Base-by-base conservation (phyloP, 2,329 filamentous ascomycete genomes). In the Apiospora marii region DNA sequence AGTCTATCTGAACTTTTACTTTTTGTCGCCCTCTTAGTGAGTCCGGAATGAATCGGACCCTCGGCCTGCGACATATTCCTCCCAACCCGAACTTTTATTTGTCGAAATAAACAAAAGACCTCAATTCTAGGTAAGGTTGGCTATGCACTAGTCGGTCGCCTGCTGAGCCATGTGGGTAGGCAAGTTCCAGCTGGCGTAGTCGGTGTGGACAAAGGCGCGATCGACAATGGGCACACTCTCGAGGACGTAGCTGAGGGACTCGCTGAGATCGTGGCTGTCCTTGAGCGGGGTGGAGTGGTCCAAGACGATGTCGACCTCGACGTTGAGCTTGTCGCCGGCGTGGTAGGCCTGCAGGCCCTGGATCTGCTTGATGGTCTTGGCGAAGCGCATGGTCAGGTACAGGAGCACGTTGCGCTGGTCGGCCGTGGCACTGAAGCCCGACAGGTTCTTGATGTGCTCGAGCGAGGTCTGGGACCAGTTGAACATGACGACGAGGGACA, bases 371-470 rank as follows among this genome's bases (percentile, higher is more conserved):
- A 98, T 97, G 16, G 93, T 93, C 76, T 93, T 94, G 67, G 95
- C 95, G 80, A 98, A 98, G 27, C 95, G 92, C 93, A 98, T 97
- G 1, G 95, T 96, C 76, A 97, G 88, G 83, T 98, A 98, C 0
- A 98, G 87, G 30, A 98, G 70, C 5, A 73, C 71, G 83, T 85
- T 71, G 22, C 49, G 41, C 61, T 67, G 48, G 69, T 70, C 70
- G 68, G 71, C 92, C 1, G 91, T 91, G 6, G 94, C 93, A 0
- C 93, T 93, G 77, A 93, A 93, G 24, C 94, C 94, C 0, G 92
- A 93, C 43, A 96, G 84, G 78, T 96, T 94, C 79, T 92, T 91
- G 79, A 96, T 94, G 79, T 97, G 94, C 74, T 92, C 90, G 58
- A 89, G 86, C 0, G 92, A 93, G 0, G 93, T 96, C 69, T 87